Evolutionary conservation across 1,284 basidiomycete species (phyloP).

Genomic region (Irpex sp.): DNA sequence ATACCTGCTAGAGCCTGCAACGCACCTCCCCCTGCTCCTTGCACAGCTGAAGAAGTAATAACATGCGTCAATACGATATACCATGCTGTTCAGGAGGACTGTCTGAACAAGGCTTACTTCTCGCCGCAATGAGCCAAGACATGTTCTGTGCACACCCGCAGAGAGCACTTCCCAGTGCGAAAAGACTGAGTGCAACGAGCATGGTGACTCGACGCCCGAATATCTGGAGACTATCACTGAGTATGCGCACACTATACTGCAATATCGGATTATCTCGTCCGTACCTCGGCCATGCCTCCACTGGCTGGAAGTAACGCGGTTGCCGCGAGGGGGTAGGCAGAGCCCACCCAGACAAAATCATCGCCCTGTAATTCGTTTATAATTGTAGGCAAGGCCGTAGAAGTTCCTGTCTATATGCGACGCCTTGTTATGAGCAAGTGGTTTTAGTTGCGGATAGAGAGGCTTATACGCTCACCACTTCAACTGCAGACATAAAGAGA

Average conservation of each 20-base stretch:
- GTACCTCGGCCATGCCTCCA: constrained; percentile 11
- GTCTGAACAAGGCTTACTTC: constrained; percentile 22
- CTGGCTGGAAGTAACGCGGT: constrained; percentile 9
- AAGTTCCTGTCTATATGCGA: constrained; percentile 4
- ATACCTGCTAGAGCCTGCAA: constrained; percentile 38
- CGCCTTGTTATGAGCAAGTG: too few species aligned
- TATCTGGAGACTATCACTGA: constrained; percentile 19
- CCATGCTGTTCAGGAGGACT: too few species aligned
- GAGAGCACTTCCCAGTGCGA: constrained; percentile 41
- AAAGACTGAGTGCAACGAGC: constrained; percentile 32
- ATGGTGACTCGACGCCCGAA: constrained; percentile 38
- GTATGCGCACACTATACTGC: background rate
- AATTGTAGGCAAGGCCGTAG: constrained; percentile 12
- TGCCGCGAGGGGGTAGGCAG: constrained; percentile 11
- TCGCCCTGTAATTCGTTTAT: constrained; percentile 5
- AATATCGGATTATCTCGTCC: background rate
- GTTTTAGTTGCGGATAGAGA: background rate
- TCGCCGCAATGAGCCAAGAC: constrained; percentile 37
- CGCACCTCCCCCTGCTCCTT: constrained; percentile 46
- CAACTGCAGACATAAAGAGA: constrained; percentile 4
- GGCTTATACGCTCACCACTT: background rate
- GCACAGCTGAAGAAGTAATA: constrained; percentile 28
- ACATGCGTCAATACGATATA: too few species aligned
- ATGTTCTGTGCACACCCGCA: constrained; percentile 39
- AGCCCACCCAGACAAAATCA: constrained; percentile 12